These are phyloP conservation scores for Suhomyces bolitotheri DNA, from an alignment of 1,139 yeast genomes.

Conservation along the genomic window DNA sequence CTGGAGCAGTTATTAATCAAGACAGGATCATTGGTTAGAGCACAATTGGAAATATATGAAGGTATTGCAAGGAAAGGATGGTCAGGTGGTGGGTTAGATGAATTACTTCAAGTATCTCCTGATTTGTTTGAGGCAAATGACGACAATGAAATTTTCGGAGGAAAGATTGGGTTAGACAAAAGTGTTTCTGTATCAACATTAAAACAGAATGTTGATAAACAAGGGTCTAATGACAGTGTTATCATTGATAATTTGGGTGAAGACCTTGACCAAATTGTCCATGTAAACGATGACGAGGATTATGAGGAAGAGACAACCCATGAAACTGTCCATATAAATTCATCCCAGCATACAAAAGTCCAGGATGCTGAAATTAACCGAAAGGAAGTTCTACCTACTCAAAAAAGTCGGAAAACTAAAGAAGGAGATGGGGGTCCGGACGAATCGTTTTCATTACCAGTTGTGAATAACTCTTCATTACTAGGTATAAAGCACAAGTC, in stretches of 20 bases:
- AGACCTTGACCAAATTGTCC: constrained; percentile 1
- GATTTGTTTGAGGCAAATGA: constrained; percentile 44
- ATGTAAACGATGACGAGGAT: constrained; percentile 7
- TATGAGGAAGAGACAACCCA: constrained; percentile 6
- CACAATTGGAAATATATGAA: constrained; percentile 79
- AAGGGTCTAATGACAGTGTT: no score
- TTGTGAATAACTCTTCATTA: constrained; percentile 23
- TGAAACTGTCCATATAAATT: no score
- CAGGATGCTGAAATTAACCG: background rate
- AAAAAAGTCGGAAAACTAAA: background rate
- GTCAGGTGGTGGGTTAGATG: constrained; percentile 85
- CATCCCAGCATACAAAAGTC: no score
- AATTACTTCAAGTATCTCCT: constrained; percentile 53
- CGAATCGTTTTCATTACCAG: constrained; percentile 37
- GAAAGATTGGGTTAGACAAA: constrained; percentile 10
- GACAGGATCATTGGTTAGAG: constrained; percentile 68
- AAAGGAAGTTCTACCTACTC: background rate
- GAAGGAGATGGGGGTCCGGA: constrained; percentile 18
- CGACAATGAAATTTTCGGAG: constrained; percentile 10
- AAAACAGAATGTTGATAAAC: constrained; percentile 7
- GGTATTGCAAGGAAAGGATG: constrained; percentile 82
- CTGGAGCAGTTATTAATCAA: constrained; percentile 53
- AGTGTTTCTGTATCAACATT: constrained; percentile 14
- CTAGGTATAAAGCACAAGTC: constrained; percentile 11
- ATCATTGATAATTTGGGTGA: constrained; percentile 1